phyloP scores from a whole-genome alignment of 345 rosid species.

The Rhizophora mangle region DNA sequence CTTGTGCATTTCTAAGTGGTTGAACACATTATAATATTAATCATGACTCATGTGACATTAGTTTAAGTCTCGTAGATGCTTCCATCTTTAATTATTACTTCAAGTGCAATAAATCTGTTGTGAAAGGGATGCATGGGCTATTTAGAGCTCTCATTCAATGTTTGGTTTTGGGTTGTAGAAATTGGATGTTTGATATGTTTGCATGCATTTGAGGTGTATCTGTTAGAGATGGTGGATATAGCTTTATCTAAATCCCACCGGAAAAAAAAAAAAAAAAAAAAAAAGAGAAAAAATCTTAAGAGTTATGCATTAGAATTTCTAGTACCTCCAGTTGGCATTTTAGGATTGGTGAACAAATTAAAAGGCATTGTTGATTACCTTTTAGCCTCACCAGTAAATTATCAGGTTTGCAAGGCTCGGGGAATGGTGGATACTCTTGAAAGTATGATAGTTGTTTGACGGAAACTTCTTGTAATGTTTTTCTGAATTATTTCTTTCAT shows the following conservation, averaged over 20 bases:
- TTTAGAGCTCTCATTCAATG: slow-evolving; percentile 7
- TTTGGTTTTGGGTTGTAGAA: slow-evolving; percentile 14
- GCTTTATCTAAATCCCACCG: not conserved
- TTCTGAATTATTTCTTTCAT: slow-evolving; percentile 3
- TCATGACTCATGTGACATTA: slow-evolving; percentile 1
- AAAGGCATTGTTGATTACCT: slow-evolving; percentile 49
- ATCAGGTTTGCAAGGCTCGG: slow-evolving; percentile 17
- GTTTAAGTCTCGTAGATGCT: not conserved
- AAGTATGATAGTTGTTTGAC: slow-evolving; percentile 13
- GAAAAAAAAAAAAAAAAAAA: slow-evolving; percentile 1
- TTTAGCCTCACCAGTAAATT: slow-evolving; percentile 39
- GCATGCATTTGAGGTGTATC: not conserved
- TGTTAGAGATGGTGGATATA: not conserved
- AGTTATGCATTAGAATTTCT: slow-evolving; percentile 34
- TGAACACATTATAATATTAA: too few relatives aligned
- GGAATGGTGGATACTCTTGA: slow-evolving; percentile 21
- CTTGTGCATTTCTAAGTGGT: too few relatives aligned
- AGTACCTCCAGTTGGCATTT: slow-evolving; percentile 19
- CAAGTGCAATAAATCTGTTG: not conserved
- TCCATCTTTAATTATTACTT: not conserved
- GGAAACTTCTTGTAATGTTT: slow-evolving; percentile 7
- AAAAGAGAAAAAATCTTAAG: not conserved
- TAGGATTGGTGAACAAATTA: slow-evolving; percentile 30
- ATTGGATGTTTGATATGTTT: not conserved
- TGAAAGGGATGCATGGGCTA: not conserved